Conservation (phyloP, 345 rosid species). For the Psidium friedrichsthalianum region DNA sequence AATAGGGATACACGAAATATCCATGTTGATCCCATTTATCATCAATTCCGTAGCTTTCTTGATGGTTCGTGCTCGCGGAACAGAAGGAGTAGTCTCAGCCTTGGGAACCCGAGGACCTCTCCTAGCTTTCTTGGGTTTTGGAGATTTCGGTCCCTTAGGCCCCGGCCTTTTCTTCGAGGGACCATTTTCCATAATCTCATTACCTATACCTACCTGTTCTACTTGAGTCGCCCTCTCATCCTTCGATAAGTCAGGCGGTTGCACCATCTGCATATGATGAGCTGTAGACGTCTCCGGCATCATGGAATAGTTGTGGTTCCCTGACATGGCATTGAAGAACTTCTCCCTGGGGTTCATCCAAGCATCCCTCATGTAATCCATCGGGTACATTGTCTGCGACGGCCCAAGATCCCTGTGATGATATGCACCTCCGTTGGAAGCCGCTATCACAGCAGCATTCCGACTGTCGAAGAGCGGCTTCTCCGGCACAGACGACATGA, state of each 20-base stretch:
- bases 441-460: conserved; percentile 5
- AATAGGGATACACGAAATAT: conserved; percentile 17
- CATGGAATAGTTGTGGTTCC: conserved; percentile 2
- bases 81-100: conserved; percentile 2
- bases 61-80: conserved; percentile 4
- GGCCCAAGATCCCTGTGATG: conserved; percentile 6
- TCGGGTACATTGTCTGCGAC: conserved; percentile 1
- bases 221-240: conserved; percentile 7
- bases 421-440: not conserved
- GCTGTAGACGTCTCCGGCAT: conserved; percentile 7
- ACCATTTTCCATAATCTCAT: not conserved
- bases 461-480: conserved; percentile 6
- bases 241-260: not conserved
- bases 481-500: conserved; percentile 7
- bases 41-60: conserved; percentile 12
- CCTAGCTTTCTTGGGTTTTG: conserved; percentile 13
- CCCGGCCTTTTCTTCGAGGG: conserved; percentile 16
- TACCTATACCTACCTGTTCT: conserved; percentile 2
- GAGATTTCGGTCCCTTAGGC: conserved; percentile 6
- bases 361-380: conserved; percentile 10
- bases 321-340: conserved; percentile 1
- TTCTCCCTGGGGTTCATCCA: conserved; percentile 18
- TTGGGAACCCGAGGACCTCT: conserved; percentile 11
- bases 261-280: conserved; percentile 8
- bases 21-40: conserved; percentile 20